A percentile compares a stretch with the other conserved stretches of the same genome.
phyloP scores from a whole-genome alignment of 1,284 basidiomycete genomes.

The Anthracocystis setariae region DNA sequence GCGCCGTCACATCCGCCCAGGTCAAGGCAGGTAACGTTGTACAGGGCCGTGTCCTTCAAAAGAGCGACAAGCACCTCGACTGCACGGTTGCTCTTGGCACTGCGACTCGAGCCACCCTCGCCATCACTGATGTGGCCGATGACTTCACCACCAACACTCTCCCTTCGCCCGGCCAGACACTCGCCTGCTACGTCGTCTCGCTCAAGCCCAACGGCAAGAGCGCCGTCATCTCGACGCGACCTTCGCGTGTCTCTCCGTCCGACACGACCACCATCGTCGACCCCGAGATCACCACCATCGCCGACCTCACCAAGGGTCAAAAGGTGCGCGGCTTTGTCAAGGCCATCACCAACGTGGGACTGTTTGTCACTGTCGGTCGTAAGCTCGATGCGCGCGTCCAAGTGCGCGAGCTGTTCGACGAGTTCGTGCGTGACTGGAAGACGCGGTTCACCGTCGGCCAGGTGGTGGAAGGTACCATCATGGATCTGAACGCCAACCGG shows the following conservation, averaged over 20 bases:
- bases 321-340: conserved; percentile 86
- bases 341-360: conserved; percentile 79
- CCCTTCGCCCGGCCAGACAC: conserved; percentile 75
- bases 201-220: conserved; percentile 71
- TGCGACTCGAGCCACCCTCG: conserved; percentile 47
- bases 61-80: conserved; percentile 46
- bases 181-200: conserved; percentile 78
- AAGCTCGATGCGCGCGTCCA: conserved; percentile 88
- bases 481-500: conserved; percentile 75
- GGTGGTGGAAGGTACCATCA: conserved; percentile 84
- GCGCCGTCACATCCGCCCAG: conserved; percentile 3
- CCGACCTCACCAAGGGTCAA: conserved; percentile 76
- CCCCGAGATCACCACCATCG: conserved; percentile 69
- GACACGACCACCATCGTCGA: conserved; percentile 50
- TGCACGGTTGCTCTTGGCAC: conserved; percentile 42
- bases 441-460: conserved; percentile 81
- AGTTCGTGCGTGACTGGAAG: conserved; percentile 96
- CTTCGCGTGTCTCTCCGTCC: conserved; percentile 31
- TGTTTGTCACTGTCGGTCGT: conserved; percentile 89
- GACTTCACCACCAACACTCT: conserved; percentile 75
- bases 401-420: conserved; percentile 80
- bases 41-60: conserved; percentile 41
- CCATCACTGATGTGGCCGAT: conserved; percentile 79
- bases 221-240: conserved; percentile 34
- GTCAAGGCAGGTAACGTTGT: conserved; percentile 42